These are phyloP conservation scores for Pythium monospermum DNA, from an alignment of 352 stramenopile genomes.

Conservation along the genomic window DNA sequence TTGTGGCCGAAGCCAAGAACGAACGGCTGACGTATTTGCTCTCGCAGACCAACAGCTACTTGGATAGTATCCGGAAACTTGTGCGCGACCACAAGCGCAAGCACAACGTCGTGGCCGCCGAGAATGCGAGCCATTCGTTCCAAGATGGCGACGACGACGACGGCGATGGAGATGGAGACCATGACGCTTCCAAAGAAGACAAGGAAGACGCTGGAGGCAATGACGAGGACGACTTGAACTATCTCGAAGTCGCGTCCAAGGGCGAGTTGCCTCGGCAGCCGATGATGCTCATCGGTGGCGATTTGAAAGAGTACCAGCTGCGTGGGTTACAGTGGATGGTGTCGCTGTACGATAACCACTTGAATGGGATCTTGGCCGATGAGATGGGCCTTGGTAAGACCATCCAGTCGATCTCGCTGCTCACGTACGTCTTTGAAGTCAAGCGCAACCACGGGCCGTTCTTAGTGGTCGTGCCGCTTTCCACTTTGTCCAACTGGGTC, in stretches of 20 bases:
- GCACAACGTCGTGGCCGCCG: slow-evolving; percentile 35
- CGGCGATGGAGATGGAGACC: slow-evolving; percentile 39
- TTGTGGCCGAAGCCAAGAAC: slow-evolving; percentile 97
- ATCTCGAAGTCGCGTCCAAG: slow-evolving; percentile 80
- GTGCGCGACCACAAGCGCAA: slow-evolving; percentile 89
- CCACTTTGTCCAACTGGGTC: slow-evolving; percentile 92
- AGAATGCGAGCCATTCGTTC: slow-evolving; percentile 9
- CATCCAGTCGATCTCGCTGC: slow-evolving; percentile 82
- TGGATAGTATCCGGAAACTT: slow-evolving; percentile 93
- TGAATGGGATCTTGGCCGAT: slow-evolving; percentile 98
- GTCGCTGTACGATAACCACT: slow-evolving; percentile 95
- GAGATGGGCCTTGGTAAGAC: slow-evolving; percentile 93
- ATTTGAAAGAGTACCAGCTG: slow-evolving; percentile 98
- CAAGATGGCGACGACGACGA: slow-evolving; percentile 26
- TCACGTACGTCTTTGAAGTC: slow-evolving; percentile 80
- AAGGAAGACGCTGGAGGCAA: no score
- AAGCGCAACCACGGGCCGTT: slow-evolving; percentile 93
- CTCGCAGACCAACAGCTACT: slow-evolving; percentile 95
- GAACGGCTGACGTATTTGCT: slow-evolving; percentile 96
- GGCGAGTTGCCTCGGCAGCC: slow-evolving; percentile 89
- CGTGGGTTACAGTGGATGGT: slow-evolving; percentile 99
- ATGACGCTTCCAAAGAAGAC: slow-evolving; percentile 48
- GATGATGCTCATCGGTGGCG: slow-evolving; percentile 93
- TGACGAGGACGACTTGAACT: slow-evolving; percentile 80
- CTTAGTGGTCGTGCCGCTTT: slow-evolving; percentile 97